Percentiles rank a stretch among this genome's conserved stretches.
phyloP scores from a whole-genome alignment of 1,284 basidiomycete genomes.

The Chondrostereum purpureum region DNA sequence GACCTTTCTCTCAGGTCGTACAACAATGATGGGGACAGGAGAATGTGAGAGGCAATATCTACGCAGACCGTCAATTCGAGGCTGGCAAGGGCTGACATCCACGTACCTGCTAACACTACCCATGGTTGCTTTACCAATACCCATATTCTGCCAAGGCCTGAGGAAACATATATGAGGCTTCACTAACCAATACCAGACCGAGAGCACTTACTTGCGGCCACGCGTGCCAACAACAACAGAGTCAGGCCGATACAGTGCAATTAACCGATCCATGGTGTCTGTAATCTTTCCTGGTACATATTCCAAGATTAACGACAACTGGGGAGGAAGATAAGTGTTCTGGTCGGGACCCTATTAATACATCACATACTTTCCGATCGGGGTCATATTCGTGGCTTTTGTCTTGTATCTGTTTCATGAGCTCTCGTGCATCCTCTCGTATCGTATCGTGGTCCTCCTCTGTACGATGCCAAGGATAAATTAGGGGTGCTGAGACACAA shows the following conservation, averaged over 20 bases:
- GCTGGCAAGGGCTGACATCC: constrained; percentile 1
- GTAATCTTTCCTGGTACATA: constrained; percentile 90
- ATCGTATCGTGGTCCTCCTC: constrained; percentile 80
- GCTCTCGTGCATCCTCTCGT: constrained; percentile 80
- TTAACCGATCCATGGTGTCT: constrained; percentile 85
- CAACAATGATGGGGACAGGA: constrained; percentile 84
- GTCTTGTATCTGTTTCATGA: constrained; percentile 78
- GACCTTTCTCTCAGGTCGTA: constrained; percentile 84
- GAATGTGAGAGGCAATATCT: constrained; percentile 86
- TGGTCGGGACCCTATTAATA: constrained; percentile 3
- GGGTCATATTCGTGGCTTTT: constrained; percentile 78
- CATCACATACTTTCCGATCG: constrained; percentile 58
- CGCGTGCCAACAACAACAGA: constrained; percentile 91
- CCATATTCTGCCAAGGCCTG: constrained; percentile 15
- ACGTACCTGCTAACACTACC: constrained; percentile 60
- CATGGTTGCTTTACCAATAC: constrained; percentile 26
- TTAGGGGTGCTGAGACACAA: not conserved
- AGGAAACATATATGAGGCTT: not conserved
- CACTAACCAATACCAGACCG: not conserved
- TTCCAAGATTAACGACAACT: constrained; percentile 91
- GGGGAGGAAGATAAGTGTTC: constrained; percentile 4
- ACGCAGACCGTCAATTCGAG: constrained; percentile 10
- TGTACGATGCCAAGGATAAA: too few species aligned
- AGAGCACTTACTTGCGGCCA: constrained; percentile 47
- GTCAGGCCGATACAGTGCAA: constrained; percentile 93